Evolutionary conservation across 495 filamentous ascomycete genomes (phyloP), one percentile per base, ranked within the genome.

Genomic region (Xanthoparmelia taractica): DNA sequence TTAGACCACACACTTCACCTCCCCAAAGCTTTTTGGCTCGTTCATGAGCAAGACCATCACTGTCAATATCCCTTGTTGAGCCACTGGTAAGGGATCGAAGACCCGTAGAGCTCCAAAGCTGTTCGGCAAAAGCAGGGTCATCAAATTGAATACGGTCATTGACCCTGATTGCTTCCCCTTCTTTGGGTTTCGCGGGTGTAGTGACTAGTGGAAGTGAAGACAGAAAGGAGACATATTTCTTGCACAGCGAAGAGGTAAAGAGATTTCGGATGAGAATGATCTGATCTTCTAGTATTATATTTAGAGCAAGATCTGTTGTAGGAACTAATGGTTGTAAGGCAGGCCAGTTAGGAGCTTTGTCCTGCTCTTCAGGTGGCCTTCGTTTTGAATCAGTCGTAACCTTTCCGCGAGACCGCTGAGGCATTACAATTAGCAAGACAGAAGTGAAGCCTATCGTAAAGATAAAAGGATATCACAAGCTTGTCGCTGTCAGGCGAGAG

Each of bases 61-160:
- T 59, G 2, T 73, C 68, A 37, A 66, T 67, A 13, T 64, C 60
- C 23, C 58, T 63, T 47, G 65, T 64, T 20, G 48, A n/a, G 13
- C 61, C 59, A 59, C 56, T 69, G 61, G 80, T 33, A 48, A 80
- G 72, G 33, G 85, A 80, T 55, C 76, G 78, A 41, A 90, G 72
- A 4, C 80, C 82, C 6, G 85, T 87, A 67, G 79, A 77, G 17
- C 74, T 74, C 89, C 89, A 97, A 33, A 96, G 70, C 61, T 79
- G 77, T 69, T 88, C 80, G 5, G 92, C 88, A 70, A 96, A 96
- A 12, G 58, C 70, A 34, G 79, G 72, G 75, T 97, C 93, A 40
- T 90, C 78, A 47, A 94, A 78, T 76, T 96, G 90, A 72, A 89
- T 94, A 36, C 93, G 85, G 71, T 97, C 93, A 72, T 97, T 97